Percentiles rank a stretch among this genome's conserved stretches.
Conservation (phyloP, 768 basidiomycete genomes). For the Filobasidium wieringae region DNA sequence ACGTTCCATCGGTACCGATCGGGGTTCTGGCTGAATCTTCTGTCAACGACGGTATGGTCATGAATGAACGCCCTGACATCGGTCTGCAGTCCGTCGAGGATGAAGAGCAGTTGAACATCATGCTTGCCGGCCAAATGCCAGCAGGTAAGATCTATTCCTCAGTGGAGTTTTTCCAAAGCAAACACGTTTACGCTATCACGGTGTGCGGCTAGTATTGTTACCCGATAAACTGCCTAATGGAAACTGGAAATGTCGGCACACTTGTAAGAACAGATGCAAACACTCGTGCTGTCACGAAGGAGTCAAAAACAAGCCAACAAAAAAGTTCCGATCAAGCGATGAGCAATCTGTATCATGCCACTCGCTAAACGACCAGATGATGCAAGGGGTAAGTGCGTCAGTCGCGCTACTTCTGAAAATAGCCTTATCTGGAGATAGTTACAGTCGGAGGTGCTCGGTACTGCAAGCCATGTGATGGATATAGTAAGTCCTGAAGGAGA, state of each 20-base stretch:
- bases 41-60: slow-evolving; percentile 39
- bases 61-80: slow-evolving; percentile 40
- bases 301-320: slow-evolving; percentile 9
- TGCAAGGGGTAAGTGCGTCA: no score
- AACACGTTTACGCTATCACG: background rate
- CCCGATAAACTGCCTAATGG: slow-evolving; percentile 10
- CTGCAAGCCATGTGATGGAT: no score
- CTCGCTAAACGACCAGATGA: background rate
- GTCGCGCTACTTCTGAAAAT: no score
- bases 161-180: background rate
- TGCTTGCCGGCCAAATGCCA: background rate
- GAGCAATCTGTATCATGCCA: background rate
- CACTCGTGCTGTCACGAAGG: slow-evolving; percentile 15
- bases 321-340: background rate
- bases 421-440: no score
- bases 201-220: background rate
- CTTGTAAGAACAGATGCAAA: slow-evolving; percentile 8
- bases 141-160: background rate
- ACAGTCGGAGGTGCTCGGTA: no score
- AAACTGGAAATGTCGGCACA: slow-evolving; percentile 11
- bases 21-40: background rate
- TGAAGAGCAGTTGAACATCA: background rate
- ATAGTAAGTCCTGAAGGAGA: no score
- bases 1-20: slow-evolving; percentile 32
- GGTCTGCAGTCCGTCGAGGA: background rate